Conservation (phyloP, 1,284 basidiomycete species). For the Apiotrichum porosum region DNA sequence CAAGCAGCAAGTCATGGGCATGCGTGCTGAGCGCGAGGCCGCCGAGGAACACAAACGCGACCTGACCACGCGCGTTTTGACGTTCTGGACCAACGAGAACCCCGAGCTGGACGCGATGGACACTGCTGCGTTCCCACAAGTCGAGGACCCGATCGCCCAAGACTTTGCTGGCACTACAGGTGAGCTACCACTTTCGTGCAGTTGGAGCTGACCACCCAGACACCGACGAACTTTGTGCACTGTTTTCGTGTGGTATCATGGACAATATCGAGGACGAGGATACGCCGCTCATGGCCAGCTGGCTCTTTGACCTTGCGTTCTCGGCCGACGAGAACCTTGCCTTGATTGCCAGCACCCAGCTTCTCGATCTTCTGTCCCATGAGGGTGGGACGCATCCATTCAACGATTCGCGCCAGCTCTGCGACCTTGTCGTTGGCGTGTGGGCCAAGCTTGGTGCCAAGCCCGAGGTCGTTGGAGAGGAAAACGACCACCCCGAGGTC, state of each 20-base stretch:
- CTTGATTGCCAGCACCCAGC: background rate
- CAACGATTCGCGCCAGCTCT: background rate
- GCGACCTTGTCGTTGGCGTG: background rate
- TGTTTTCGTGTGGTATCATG: background rate
- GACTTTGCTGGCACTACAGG: no score
- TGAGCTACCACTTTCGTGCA: no score
- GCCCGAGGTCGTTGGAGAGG: background rate
- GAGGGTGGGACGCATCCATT: no score
- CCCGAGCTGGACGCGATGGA: background rate
- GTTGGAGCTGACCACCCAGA: no score
- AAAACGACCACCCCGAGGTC: constrained; percentile 1
- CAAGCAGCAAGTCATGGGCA: background rate
- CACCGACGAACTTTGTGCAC: background rate
- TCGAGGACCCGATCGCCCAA: no score
- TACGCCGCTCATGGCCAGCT: no score
- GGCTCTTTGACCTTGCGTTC: constrained; percentile 1
- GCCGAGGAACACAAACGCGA: background rate
- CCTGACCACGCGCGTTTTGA: no score
- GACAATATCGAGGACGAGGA: background rate
- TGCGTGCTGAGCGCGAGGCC: background rate
- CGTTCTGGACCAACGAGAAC: no score
- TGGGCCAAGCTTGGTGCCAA: background rate
- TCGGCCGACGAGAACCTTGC: background rate
- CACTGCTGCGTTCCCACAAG: background rate
- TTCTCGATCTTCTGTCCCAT: background rate